Percentiles rank a stretch among this genome's conserved stretches.
Conservation (phyloP, 225 moss, liverwort and hornwort genomes). For the Polytrichum commune region DNA sequence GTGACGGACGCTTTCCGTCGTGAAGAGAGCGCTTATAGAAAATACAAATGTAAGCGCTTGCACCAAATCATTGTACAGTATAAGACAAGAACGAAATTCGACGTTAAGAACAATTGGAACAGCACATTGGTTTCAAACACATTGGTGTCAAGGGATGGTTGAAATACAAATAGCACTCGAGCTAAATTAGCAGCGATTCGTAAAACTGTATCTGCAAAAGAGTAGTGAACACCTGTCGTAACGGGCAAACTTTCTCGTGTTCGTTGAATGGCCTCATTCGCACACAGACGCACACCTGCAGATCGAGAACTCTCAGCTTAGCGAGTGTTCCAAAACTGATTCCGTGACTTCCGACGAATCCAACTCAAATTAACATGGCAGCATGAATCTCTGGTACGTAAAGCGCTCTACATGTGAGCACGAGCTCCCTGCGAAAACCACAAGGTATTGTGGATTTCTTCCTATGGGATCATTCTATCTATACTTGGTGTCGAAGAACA, state of each 20-base stretch:
- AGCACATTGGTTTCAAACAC: neutral
- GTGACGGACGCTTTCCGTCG: neutral
- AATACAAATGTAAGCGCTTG: neutral
- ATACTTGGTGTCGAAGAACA: too few species aligned
- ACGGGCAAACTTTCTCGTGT: conserved; percentile 46
- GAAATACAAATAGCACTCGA: too few species aligned
- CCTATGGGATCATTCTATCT: too few species aligned
- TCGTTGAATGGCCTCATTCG: conserved; percentile 53
- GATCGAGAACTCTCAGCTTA: conserved; percentile 1
- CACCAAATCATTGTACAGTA: neutral
- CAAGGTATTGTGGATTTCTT: neutral
- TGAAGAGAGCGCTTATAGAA: too few species aligned
- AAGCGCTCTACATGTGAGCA: neutral
- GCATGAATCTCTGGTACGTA: too few species aligned
- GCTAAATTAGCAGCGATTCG: too few species aligned
- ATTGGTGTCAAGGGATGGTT: neutral
- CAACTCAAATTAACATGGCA: too few species aligned
- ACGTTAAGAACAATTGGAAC: neutral
- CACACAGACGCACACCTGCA: conserved; percentile 41
- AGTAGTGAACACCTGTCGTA: conserved; percentile 30
- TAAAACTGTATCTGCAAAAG: too few species aligned
- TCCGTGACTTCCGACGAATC: too few species aligned
- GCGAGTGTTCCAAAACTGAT: neutral
- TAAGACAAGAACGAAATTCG: neutral
- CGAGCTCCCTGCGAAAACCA: neutral